Conservation (phyloP, 2,329 filamentous ascomycete genomes). For the Fusarium scirpi region DNA sequence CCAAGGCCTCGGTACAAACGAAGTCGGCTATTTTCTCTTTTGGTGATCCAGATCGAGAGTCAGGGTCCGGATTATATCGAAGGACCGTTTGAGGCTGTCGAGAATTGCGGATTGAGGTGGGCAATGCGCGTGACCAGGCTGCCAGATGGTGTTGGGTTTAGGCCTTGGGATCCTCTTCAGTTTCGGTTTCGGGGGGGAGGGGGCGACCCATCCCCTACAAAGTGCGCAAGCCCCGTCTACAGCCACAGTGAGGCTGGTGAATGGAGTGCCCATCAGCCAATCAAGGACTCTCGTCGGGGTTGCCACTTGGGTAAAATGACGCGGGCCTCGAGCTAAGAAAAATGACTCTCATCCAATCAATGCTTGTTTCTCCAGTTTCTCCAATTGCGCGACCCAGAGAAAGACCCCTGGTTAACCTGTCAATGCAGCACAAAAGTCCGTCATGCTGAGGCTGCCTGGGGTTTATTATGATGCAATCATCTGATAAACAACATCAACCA, state of each 20-base stretch:
- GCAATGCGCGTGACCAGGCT: constrained; percentile 55
- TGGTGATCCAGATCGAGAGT: constrained; percentile 25
- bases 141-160: constrained; percentile 50
- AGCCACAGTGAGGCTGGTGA: constrained; percentile 46
- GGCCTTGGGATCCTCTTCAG: constrained; percentile 38
- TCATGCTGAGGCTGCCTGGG: constrained; percentile 1
- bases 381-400: constrained; percentile 23
- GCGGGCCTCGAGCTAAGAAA: constrained; percentile 37
- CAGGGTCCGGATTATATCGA: constrained; percentile 39
- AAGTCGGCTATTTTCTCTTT: constrained; percentile 2
- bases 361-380: constrained; percentile 27
- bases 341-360: constrained; percentile 30
- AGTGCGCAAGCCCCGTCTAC: constrained; percentile 26
- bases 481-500: not conserved
- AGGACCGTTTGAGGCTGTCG: constrained; percentile 50
- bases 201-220: constrained; percentile 33
- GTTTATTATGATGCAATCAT: constrained; percentile 23
- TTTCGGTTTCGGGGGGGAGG: constrained; percentile 31
- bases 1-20: constrained; percentile 22
- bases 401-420: constrained; percentile 24
- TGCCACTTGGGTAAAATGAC: constrained; percentile 42
- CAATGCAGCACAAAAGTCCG: constrained; percentile 6
- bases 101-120: constrained; percentile 51
- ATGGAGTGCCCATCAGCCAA: constrained; percentile 30
- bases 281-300: constrained; percentile 1